phyloP scores from a whole-genome alignment of 495 filamentous ascomycete genomes.

The Mycothermus thermophilus region DNA sequence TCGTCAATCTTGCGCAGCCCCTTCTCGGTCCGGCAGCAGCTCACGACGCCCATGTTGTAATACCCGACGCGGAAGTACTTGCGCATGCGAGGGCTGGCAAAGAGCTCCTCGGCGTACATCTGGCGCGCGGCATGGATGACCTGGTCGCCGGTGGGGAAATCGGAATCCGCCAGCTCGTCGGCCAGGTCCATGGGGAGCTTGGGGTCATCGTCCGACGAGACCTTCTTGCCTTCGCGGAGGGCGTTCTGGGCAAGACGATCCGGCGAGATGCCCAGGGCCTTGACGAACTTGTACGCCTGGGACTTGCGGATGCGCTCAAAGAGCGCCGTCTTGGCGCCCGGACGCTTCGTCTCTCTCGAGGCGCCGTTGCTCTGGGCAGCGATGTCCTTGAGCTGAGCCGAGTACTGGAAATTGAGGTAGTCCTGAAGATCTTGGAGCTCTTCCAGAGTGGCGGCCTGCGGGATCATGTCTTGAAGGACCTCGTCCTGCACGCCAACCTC shows the following conservation, averaged over 20 bases:
- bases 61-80: slow-evolving; percentile 69
- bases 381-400: slow-evolving; percentile 64
- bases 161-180: slow-evolving; percentile 52
- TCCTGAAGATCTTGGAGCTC: slow-evolving; percentile 94
- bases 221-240: slow-evolving; percentile 57
- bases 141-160: slow-evolving; percentile 62
- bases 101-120: slow-evolving; percentile 86
- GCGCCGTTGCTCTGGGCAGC: slow-evolving; percentile 41
- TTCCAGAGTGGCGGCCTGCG: slow-evolving; percentile 64
- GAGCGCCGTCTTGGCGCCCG: slow-evolving; percentile 56
- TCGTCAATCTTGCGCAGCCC: slow-evolving; percentile 91
- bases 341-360: slow-evolving; percentile 46
- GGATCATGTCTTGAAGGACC: slow-evolving; percentile 68
- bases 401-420: slow-evolving; percentile 91
- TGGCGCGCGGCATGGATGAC: slow-evolving; percentile 65
- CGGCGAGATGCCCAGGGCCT: slow-evolving; percentile 78
- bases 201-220: slow-evolving; percentile 69
- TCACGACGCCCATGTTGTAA: slow-evolving; percentile 68
- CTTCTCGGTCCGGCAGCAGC: slow-evolving; percentile 84
- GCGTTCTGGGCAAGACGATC: slow-evolving; percentile 78
- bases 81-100: slow-evolving; percentile 77
- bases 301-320: slow-evolving; percentile 74
- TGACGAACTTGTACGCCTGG: slow-evolving; percentile 68
- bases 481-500: slow-evolving; percentile 40
- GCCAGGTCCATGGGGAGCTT: slow-evolving; percentile 71